Evolutionary conservation across 768 basidiomycete genomes (phyloP).

Genomic region (Leccinum subgranulosum): DNA sequence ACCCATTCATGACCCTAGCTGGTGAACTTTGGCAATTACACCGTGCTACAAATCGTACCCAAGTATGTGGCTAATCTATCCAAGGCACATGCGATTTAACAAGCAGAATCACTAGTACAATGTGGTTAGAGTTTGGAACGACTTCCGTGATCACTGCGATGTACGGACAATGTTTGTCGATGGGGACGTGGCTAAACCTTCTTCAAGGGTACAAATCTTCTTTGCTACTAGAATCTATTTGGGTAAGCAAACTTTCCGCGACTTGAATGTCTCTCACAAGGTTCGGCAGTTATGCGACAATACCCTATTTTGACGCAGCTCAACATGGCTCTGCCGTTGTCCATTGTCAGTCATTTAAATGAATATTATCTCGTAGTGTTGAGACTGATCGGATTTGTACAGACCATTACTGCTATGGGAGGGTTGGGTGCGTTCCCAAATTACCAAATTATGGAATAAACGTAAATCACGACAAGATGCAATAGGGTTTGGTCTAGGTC

Average conservation of each 20-base stretch:
- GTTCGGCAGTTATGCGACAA: conserved; percentile 2
- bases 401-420: conserved; percentile 1
- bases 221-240: conserved; percentile 8
- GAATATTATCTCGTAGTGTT: neutral
- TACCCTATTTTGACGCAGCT: conserved; percentile 1
- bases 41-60: neutral
- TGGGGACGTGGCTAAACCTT: neutral
- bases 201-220: conserved; percentile 6
- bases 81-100: neutral
- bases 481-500: conserved; percentile 8
- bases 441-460: neutral
- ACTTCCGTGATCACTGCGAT: neutral
- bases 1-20: neutral
- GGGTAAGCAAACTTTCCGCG: neutral
- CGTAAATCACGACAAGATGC: neutral
- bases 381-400: neutral
- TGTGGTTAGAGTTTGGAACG: conserved; percentile 1
- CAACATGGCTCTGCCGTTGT: neutral
- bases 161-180: neutral
- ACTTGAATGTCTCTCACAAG: neutral
- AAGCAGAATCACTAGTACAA: neutral
- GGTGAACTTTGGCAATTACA: neutral
- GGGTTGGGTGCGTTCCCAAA: conserved; percentile 1
- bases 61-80: neutral
- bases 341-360: conserved; percentile 3